These are phyloP conservation scores for Lipomyces starkeyi DNA, from an alignment of 805 yeast species.

Conservation along the genomic window DNA sequence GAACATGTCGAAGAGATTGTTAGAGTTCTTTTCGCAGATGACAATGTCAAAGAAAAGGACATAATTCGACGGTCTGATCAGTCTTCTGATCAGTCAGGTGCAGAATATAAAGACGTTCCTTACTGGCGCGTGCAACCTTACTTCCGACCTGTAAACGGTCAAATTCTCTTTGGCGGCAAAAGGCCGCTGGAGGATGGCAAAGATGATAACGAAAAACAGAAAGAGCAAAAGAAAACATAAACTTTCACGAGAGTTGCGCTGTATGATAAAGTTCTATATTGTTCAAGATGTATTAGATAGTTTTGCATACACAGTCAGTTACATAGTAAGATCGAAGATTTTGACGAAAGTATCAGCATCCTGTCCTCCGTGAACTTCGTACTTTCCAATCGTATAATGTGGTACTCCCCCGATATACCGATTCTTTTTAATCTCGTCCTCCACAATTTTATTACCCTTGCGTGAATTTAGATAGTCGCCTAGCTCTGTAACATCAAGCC, in stretches of 20 bases:
- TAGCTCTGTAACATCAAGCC: slow-evolving; percentile 28
- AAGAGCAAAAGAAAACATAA: slow-evolving; percentile 3
- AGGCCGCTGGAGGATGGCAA: slow-evolving; percentile 42
- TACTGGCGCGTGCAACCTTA: slow-evolving; percentile 98
- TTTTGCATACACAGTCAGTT: background rate
- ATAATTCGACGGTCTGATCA: slow-evolving; percentile 55
- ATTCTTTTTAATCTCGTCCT: slow-evolving; percentile 18
- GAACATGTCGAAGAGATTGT: slow-evolving; percentile 71
- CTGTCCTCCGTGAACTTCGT: slow-evolving; percentile 31
- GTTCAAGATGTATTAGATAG: background rate
- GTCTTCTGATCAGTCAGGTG: slow-evolving; percentile 73
- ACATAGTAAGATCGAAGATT: slow-evolving; percentile 12
- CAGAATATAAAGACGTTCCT: slow-evolving; percentile 78
- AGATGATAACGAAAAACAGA: slow-evolving; percentile 8
- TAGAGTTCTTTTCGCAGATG: slow-evolving; percentile 56
- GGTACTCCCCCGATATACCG: slow-evolving; percentile 34
- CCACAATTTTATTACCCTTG: slow-evolving; percentile 20
- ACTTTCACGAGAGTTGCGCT: background rate
- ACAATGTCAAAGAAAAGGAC: slow-evolving; percentile 68
- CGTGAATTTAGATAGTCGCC: slow-evolving; percentile 16
- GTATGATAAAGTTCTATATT: background rate
- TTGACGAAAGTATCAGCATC: slow-evolving; percentile 25
- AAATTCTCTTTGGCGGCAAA: slow-evolving; percentile 32
- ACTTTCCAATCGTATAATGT: slow-evolving; percentile 24
- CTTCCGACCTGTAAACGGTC: slow-evolving; percentile 86